A percentile compares a stretch with the other conserved stretches of the same genome.
Evolutionary conservation across 345 rosid species (phyloP).

Genomic region (Cardamine occulta): DNA sequence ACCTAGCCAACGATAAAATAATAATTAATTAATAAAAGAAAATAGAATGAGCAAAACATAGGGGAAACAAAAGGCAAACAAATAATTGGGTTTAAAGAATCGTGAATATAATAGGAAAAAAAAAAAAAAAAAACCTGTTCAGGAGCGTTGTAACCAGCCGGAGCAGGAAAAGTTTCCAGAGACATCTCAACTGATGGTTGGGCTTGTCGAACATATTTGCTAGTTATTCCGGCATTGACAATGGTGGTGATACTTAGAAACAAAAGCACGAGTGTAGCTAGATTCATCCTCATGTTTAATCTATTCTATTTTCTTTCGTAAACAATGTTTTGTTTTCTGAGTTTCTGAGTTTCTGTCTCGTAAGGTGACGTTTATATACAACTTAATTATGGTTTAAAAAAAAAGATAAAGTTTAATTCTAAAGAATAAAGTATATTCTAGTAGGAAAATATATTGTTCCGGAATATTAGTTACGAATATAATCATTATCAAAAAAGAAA

Average conservation of each 20-base stretch:
- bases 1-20: conserved; percentile 36
- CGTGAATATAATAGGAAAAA: too few relatives aligned
- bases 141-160: conserved; percentile 26
- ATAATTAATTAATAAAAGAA: too few relatives aligned
- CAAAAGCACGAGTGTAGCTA: not conserved
- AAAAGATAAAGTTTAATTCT: not conserved
- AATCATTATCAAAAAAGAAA: too few relatives aligned
- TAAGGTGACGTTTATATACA: not conserved
- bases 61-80: not conserved
- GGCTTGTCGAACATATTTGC: conserved; percentile 30
- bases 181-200: conserved; percentile 36
- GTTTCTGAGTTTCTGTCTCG: not conserved
- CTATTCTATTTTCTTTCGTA: not conserved
- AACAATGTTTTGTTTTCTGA: not conserved
- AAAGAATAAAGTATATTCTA: not conserved
- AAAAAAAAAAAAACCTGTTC: conserved; percentile 33
- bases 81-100: too few relatives aligned
- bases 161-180: conserved; percentile 37
- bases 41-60: not conserved
- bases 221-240: conserved; percentile 24
- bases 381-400: not conserved
- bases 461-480: too few relatives aligned
- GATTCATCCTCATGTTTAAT: conserved; percentile 22
- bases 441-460: not conserved
- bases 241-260: conserved; percentile 17